These are phyloP conservation scores for Gaillardinia entomophila DNA, from an alignment of 805 yeast genomes.

Conservation along the genomic window DNA sequence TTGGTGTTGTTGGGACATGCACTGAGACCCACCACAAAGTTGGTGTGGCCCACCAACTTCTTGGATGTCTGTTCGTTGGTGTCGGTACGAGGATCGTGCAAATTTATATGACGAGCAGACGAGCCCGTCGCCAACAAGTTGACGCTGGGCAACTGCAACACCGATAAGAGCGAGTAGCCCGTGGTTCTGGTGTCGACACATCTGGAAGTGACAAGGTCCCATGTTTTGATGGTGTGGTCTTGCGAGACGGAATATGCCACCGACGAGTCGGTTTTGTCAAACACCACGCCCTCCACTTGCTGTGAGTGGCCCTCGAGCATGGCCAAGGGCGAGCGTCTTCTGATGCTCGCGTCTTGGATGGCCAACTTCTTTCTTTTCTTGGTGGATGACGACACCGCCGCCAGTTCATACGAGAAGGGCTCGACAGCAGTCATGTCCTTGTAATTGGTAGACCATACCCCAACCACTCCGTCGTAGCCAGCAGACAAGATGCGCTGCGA, in stretches of 20 bases:
- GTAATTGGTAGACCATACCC: conserved; percentile 82
- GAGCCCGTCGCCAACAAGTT: conserved; percentile 88
- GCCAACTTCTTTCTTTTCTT: conserved; percentile 84
- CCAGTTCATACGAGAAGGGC: conserved; percentile 36
- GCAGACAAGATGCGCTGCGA: conserved; percentile 73
- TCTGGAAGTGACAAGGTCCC: conserved; percentile 88
- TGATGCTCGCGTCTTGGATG: conserved; percentile 63
- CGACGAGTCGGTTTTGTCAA: conserved; percentile 65
- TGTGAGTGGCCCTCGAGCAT: conserved; percentile 75
- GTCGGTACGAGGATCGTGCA: conserved; percentile 84
- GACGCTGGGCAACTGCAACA: conserved; percentile 60
- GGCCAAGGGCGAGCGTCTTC: conserved; percentile 78
- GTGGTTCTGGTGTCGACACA: conserved; percentile 86
- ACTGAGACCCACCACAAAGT: conserved; percentile 78
- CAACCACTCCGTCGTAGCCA: conserved; percentile 72
- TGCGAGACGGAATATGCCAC: conserved; percentile 94
- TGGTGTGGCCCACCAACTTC: conserved; percentile 83
- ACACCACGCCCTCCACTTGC: conserved; percentile 81
- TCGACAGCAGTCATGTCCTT: conserved; percentile 73
- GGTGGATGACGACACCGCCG: conserved; percentile 66
- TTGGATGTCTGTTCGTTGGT: conserved; percentile 48
- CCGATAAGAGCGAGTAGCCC: conserved; percentile 74
- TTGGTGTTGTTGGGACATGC: conserved; percentile 73
- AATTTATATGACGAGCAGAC: conserved; percentile 92
- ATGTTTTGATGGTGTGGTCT: conserved; percentile 91